Base-by-base conservation (phyloP, 768 basidiomycete species). In the Auricularia heimuer region DNA sequence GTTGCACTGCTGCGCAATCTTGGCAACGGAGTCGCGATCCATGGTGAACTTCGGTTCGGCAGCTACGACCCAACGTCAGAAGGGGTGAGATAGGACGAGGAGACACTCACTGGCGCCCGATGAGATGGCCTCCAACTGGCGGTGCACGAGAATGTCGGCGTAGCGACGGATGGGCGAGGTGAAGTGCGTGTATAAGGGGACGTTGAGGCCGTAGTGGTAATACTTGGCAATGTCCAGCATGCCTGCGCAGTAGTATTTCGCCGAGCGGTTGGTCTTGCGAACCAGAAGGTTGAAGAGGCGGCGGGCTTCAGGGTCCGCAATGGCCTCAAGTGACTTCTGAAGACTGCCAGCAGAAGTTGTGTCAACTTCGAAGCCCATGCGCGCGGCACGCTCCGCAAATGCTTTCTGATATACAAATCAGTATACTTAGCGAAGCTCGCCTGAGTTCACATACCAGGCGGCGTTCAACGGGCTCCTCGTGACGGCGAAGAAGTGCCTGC, bases 191-290 rank as follows among this genome's bases (percentile, higher is more conserved):
- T 98, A 99, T 54, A 99, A 81, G 18, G 97, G 94, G 4, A 85
- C 79, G 68, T 87, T 96, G 69, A 98, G 79, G 0, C 95, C 88
- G 74, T 92, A 98, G 76, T 99, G 97, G 36, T 85, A 78, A 72
- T 98, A 99, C 79, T 98, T 98, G 51, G 94, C 93, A 71, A 99
- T 99, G 75, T 99, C 97, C 70, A 99, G 80, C 96, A 98, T 98
- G 68, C 97, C 97, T 33, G 94, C 85, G 73, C 97, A 99, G 86
- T 98, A 98, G 77, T 99, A 99, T 75, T 94, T 95, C 69, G 97
- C 93, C 62, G 88, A 84, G 66, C 93, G 90, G 67, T 94, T 98
- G n/a, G 94, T 89, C 76, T 97, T 97, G 74, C 84, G 86, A 16
- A 87, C 86, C 51, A 98, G 80, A 39, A 97, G 73, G 74, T 94